Evolutionary conservation across 495 filamentous ascomycete genomes (phyloP).

Genomic region (Annulohypoxylon stygium): DNA sequence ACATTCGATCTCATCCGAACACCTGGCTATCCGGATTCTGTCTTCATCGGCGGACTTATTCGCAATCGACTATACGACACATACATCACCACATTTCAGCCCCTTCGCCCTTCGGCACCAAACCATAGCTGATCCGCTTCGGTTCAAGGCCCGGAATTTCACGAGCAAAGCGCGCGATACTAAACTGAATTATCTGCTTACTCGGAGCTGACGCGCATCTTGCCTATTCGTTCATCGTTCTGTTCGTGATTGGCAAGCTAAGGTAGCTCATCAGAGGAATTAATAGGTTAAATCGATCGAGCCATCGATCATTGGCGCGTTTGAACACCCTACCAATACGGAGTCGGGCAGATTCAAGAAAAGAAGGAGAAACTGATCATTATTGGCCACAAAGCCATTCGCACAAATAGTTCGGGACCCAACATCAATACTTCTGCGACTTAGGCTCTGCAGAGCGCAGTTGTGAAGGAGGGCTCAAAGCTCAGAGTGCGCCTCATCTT

Average conservation of each 20-base stretch:
- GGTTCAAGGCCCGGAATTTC: constrained; percentile 37
- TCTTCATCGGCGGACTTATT: constrained; percentile 26
- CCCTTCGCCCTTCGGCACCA: constrained; percentile 35
- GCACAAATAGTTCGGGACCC: constrained; percentile 48
- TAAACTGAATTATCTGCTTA: constrained; percentile 39
- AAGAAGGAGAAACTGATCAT: constrained; percentile 28
- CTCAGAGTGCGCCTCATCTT: constrained; percentile 43
- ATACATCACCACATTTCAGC: not conserved
- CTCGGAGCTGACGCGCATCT: constrained; percentile 42
- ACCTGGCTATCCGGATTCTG: constrained; percentile 22
- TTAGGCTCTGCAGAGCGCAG: constrained; percentile 36
- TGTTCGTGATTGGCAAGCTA: constrained; percentile 46
- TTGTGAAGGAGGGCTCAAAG: constrained; percentile 36
- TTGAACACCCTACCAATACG: constrained; percentile 43
- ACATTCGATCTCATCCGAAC: constrained; percentile 39
- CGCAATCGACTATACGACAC: constrained; percentile 9
- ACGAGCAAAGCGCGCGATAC: constrained; percentile 24
- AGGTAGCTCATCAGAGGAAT: constrained; percentile 39
- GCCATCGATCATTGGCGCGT: constrained; percentile 46
- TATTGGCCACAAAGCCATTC: constrained; percentile 37
- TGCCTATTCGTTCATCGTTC: constrained; percentile 38
- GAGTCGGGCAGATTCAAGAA: constrained; percentile 46
- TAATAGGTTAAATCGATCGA: constrained; percentile 48
- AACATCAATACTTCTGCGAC: constrained; percentile 47
- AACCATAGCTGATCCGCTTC: constrained; percentile 32